Percentiles rank a stretch among this genome's conserved stretches.
These are phyloP conservation scores for Lentinula raphanica DNA, from an alignment of 768 basidiomycete genomes.

Conservation along the genomic window DNA sequence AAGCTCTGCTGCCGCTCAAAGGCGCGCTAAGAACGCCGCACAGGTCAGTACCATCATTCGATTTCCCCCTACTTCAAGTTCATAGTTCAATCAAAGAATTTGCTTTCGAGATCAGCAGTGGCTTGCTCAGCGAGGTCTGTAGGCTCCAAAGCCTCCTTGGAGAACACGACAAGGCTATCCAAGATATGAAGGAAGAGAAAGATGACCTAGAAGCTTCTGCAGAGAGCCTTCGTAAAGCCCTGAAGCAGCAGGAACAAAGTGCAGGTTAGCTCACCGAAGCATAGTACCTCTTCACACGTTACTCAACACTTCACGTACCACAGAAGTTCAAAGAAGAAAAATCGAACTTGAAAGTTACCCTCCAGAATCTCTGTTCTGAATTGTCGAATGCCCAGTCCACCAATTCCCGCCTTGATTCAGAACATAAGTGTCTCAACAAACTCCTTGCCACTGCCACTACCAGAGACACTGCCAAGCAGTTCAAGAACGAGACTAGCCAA, in stretches of 20 bases:
- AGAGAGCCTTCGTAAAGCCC: conserved; percentile 65
- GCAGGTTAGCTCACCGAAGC: conserved; percentile 48
- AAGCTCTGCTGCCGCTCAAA: conserved; percentile 75
- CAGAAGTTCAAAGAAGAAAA: conserved; percentile 98
- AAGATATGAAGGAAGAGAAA: conserved; percentile 88
- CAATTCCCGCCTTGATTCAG: conserved; percentile 68
- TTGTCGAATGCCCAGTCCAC: conserved; percentile 61
- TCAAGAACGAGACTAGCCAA: conserved; percentile 83
- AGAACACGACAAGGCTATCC: conserved; percentile 89
- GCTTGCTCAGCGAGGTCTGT: conserved; percentile 85
- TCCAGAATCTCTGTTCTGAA: conserved; percentile 80
- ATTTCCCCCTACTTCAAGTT: conserved; percentile 1
- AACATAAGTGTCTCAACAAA: conserved; percentile 76
- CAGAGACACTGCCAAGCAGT: conserved; percentile 72
- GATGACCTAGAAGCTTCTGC: conserved; percentile 80
- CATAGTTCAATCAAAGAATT: conserved; percentile 52
- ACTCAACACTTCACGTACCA: conserved; percentile 21
- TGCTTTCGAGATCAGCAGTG: conserved; percentile 95
- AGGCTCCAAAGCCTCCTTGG: conserved; percentile 85
- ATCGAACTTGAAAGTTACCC: conserved; percentile 93
- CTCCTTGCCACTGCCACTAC: conserved; percentile 65
- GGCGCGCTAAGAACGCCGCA: conserved; percentile 87
- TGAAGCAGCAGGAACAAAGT: conserved; percentile 77
- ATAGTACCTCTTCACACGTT: conserved; percentile 4
- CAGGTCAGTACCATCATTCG: conserved; percentile 55